phyloP scores from a whole-genome alignment of 192 early-diverging fungal genomes.

The Thamnidium elegans region DNA sequence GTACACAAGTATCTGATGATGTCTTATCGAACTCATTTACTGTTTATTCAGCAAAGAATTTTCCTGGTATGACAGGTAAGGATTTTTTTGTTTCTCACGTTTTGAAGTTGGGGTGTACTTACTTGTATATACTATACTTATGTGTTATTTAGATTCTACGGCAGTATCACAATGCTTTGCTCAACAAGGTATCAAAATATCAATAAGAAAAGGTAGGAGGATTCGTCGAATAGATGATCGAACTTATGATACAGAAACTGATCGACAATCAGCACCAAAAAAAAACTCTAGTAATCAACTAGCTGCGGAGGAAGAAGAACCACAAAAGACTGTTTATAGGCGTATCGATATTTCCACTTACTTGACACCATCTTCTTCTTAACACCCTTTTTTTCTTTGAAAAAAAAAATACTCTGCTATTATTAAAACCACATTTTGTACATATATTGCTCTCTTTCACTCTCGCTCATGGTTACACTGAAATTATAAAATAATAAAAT shows the following conservation, averaged over 20 bases:
- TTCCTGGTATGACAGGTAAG: conserved; percentile 42
- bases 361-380: background rate
- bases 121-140: background rate
- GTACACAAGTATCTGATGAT: conserved; percentile 19
- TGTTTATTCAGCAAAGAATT: conserved; percentile 36
- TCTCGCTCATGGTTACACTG: background rate
- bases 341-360: conserved; percentile 12
- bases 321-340: background rate
- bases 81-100: too few relatives aligned
- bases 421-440: too few relatives aligned
- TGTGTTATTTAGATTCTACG: conserved; percentile 14
- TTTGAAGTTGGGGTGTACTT: too few relatives aligned
- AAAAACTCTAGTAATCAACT: too few relatives aligned
- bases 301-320: background rate
- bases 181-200: conserved; percentile 23
- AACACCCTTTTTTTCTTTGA: too few relatives aligned
- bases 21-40: conserved; percentile 28
- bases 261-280: background rate
- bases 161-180: conserved; percentile 19
- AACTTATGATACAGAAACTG: background rate
- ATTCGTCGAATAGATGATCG: background rate
- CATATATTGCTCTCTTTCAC: too few relatives aligned
- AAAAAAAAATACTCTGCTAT: too few relatives aligned
- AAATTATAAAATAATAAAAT: conserved; percentile 7
- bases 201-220: conserved; percentile 15